A percentile compares a stretch with the other conserved stretches of the same genome.
Conservation (phyloP, 2,329 filamentous ascomycete species). For the Talaromyces marneffei region DNA sequence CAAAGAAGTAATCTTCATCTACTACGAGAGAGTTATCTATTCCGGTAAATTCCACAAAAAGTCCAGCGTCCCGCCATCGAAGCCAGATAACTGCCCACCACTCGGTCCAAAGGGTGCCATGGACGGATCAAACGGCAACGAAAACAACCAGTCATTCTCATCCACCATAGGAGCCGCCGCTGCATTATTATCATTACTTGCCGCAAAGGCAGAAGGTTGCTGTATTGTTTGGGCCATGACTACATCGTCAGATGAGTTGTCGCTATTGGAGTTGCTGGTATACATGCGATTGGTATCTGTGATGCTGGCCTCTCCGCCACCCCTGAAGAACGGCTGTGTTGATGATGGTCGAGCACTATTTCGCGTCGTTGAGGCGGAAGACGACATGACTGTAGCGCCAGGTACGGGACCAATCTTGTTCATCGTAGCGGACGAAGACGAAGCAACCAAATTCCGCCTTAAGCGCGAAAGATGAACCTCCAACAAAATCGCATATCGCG, state of each 20-base stretch:
- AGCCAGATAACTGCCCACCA: conserved; percentile 35
- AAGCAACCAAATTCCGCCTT: conserved; percentile 32
- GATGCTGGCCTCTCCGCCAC: background rate
- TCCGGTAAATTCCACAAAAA: conserved; percentile 41
- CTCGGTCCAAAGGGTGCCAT: conserved; percentile 40
- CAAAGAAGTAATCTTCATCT: background rate
- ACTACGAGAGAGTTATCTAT: background rate
- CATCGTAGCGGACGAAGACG: conserved; percentile 15
- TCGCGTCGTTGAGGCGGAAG: background rate
- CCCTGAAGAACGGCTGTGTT: background rate
- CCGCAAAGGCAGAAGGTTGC: conserved; percentile 7
- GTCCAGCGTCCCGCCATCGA: conserved; percentile 36
- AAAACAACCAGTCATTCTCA: conserved; percentile 39
- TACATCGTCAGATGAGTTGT: background rate
- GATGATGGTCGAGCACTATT: conserved; percentile 17
- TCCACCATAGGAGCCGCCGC: conserved; percentile 17
- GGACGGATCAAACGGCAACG: conserved; percentile 39
- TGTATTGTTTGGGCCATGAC: conserved; percentile 1
- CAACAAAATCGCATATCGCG: conserved; percentile 46
- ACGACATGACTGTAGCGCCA: background rate
- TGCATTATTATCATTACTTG: conserved; percentile 9
- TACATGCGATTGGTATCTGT: background rate
- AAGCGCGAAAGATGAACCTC: conserved; percentile 42
- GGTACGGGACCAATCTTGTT: background rate
- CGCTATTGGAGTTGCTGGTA: background rate